Conservation (phyloP, 2,329 filamentous ascomycete genomes). For the Stachybotrys chartarum region DNA sequence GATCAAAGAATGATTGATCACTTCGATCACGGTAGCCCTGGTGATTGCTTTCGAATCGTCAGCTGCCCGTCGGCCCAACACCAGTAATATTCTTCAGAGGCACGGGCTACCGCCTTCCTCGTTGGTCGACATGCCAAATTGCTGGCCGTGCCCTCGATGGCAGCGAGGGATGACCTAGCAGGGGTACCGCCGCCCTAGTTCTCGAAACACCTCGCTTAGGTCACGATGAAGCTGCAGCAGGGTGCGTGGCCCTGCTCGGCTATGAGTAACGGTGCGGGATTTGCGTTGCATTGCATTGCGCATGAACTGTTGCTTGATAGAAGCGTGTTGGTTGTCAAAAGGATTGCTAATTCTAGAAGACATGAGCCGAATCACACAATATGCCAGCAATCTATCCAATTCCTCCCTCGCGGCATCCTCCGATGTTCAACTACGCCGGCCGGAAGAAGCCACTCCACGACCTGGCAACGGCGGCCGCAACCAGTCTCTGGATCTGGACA, state of each 20-base stretch:
- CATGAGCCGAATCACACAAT: neutral
- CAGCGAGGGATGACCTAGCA: no score
- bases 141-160: no score
- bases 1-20: neutral
- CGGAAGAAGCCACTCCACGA: slow-evolving; percentile 2
- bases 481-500: slow-evolving; percentile 30
- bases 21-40: neutral
- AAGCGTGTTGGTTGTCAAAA: no score
- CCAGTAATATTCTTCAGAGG: no score
- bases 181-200: neutral
- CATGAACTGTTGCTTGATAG: neutral
- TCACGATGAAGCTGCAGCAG: neutral
- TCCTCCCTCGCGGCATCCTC: no score
- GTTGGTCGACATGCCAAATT: neutral
- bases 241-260: no score
- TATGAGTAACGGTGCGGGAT: neutral
- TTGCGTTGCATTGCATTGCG: neutral
- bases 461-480: slow-evolving; percentile 27
- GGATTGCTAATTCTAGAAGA: neutral
- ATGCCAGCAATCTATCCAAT: no score
- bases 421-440: no score
- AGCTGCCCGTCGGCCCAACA: neutral
- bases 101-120: no score
- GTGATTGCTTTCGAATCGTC: neutral
- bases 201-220: neutral